A percentile compares a stretch with the other conserved stretches of the same genome.
These are phyloP conservation scores for Tolypocladium capitatum DNA, from an alignment of 2,329 filamentous ascomycete genomes.

Conservation along the genomic window DNA sequence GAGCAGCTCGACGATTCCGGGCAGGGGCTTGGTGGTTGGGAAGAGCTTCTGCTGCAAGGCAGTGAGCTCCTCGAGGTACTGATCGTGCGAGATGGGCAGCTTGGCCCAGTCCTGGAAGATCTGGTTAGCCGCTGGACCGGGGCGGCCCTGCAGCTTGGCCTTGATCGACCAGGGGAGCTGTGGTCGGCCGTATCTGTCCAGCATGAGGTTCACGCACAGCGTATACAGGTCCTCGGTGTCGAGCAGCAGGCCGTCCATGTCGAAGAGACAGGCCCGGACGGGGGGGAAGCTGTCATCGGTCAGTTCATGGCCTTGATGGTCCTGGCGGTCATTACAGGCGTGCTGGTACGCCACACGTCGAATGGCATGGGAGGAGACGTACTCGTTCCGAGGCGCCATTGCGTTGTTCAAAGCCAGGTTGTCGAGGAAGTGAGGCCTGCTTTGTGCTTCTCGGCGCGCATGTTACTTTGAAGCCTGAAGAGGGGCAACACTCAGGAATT, in stretches of 20 bases:
- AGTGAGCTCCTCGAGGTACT: constrained; percentile 48
- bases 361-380: constrained; percentile 10
- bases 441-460: neutral
- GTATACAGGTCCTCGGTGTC: constrained; percentile 90
- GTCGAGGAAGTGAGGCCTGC: neutral
- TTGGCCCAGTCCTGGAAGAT: constrained; percentile 68
- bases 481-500: neutral
- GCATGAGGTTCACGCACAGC: constrained; percentile 65
- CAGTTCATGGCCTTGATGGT: neutral
- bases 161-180: constrained; percentile 87
- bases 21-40: constrained; percentile 59
- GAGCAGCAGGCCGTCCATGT: constrained; percentile 95
- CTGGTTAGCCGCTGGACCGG: constrained; percentile 36
- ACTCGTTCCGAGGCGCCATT: constrained; percentile 34
- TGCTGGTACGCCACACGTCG: neutral
- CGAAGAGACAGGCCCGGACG: constrained; percentile 85
- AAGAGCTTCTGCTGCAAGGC: constrained; percentile 61
- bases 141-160: constrained; percentile 60
- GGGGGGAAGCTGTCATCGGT: constrained; percentile 49
- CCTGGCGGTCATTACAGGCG: neutral
- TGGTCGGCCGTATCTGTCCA: constrained; percentile 61
- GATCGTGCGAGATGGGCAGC: constrained; percentile 59
- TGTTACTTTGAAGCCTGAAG: too few species aligned
- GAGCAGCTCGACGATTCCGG: constrained; percentile 63
- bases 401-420: neutral